Evolutionary conservation across 164 flowering plant genomes (phyloP), one percentile per base, ranked within the genome.

Genomic region (Hamamelis virginiana): DNA sequence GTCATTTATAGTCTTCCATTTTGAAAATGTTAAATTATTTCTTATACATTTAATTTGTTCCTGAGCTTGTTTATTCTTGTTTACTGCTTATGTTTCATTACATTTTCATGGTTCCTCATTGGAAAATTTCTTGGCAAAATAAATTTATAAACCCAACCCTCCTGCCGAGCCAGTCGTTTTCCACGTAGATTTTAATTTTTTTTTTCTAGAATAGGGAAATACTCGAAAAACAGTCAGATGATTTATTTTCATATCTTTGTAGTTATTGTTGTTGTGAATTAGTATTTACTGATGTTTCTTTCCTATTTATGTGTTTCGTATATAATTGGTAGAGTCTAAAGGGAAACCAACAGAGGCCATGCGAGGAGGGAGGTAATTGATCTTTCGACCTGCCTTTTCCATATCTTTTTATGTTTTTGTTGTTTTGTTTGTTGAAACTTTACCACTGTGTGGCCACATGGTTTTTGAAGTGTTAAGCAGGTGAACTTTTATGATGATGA

Each of bases 271-370:
- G 41, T 33, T 33, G 41, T 33, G 6, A n/a, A 16, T 28, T 15
- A 27, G 53, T 60, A 53, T 46, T 11, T 50, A 58, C 26, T 38
- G 22, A 64, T 23, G 19, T 44, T 46, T 11, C 14, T 9, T 66
- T 51, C 53, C 8, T 27, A 23, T 16, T 55, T 48, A 8, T 19
- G 22, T 60, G 44, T 69, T 64, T 48, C 45, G 16, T 26, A 18
- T 69, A 44, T 78, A 73, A 18, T 75, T 73, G 47, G 18, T 68
- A 92, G 99, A 91, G 53, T 50, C 87, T 43, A 92, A 71, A 83
- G 97, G 88, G 57, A 95, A 95, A 73, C 94, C 99, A 8, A 86
- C 98, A 8, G 99, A 95, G 74, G 97, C 98, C 70, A 92, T 95
- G 55, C 90, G 95, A 16, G 99, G 99, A 58, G 99, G 98, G 74